phyloP scores from a whole-genome alignment of 768 basidiomycete genomes.

The Podaxis sp. region DNA sequence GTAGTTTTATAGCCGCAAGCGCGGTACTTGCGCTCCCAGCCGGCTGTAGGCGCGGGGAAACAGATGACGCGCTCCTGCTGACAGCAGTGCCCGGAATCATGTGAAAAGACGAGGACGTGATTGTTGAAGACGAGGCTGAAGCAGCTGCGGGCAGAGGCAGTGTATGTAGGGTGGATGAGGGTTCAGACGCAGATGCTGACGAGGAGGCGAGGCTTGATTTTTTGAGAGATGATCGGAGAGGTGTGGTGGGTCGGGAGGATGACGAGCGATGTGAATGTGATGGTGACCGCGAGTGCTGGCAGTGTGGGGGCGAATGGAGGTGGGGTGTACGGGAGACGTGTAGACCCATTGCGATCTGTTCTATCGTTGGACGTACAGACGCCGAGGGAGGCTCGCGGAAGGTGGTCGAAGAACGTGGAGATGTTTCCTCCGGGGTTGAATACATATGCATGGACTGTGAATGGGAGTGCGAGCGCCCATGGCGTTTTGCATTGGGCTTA shows the following conservation, averaged over 20 bases:
- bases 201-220: slow-evolving; percentile 37
- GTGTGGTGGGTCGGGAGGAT: slow-evolving; percentile 43
- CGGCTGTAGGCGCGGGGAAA: background rate
- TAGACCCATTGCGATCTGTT: slow-evolving; percentile 79
- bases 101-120: slow-evolving; percentile 1
- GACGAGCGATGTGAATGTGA: slow-evolving; percentile 20
- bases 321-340: slow-evolving; percentile 77
- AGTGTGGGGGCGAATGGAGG: slow-evolving; percentile 41
- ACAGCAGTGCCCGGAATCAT: background rate
- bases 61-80: background rate
- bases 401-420: slow-evolving; percentile 11
- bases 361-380: slow-evolving; percentile 53
- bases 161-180: slow-evolving; percentile 46
- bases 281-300: slow-evolving; percentile 21
- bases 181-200: slow-evolving; percentile 37
- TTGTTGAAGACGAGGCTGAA: slow-evolving; percentile 10
- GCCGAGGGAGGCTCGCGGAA: slow-evolving; percentile 29
- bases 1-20: background rate
- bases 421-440: slow-evolving; percentile 23
- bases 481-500: slow-evolving; percentile 17
- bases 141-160: slow-evolving; percentile 23
- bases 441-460: slow-evolving; percentile 23
- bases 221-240: slow-evolving; percentile 63
- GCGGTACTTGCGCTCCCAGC: background rate
- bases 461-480: background rate